Percentiles rank a stretch among this genome's conserved stretches.
These are phyloP conservation scores for Rhodofomes roseus DNA, from an alignment of 1,284 basidiomycete species.

Conservation along the genomic window DNA sequence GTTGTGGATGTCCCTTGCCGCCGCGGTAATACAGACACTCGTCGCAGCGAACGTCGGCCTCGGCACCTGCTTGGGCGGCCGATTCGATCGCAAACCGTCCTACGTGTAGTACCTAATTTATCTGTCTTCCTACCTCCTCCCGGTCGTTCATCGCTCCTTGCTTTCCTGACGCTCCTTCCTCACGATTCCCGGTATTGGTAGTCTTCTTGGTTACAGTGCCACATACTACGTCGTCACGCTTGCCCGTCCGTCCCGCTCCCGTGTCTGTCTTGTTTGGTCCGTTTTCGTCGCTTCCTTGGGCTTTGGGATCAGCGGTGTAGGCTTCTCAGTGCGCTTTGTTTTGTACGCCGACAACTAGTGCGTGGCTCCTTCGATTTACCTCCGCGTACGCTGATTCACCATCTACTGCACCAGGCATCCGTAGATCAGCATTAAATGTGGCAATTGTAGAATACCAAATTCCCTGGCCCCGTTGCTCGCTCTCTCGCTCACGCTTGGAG, in stretches of 20 bases:
- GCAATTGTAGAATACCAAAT: not conserved
- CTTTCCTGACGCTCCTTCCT: not conserved
- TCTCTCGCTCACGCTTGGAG: not conserved
- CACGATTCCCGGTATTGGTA: not conserved
- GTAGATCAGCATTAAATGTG: not conserved
- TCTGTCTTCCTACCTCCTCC: not conserved
- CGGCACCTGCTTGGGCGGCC: not conserved
- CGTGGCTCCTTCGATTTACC: not conserved
- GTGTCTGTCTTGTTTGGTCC: not conserved
- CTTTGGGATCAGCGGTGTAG: not conserved
- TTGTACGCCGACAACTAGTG: not conserved
- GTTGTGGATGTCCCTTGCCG: conserved; percentile 1
- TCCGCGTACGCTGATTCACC: not conserved
- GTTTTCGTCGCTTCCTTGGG: no score
- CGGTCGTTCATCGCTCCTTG: not conserved
- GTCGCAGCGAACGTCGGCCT: not conserved
- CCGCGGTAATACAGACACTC: not conserved
- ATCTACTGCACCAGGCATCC: not conserved
- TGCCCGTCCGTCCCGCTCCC: not conserved
- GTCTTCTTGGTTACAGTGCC: not conserved
- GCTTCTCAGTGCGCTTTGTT: not conserved
- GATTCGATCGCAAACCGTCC: not conserved
- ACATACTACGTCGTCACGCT: not conserved
- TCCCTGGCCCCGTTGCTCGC: not conserved
- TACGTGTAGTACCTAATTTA: not conserved